Base-by-base conservation (phyloP, 495 filamentous ascomycete species). In the Daldinia caldariorum region DNA sequence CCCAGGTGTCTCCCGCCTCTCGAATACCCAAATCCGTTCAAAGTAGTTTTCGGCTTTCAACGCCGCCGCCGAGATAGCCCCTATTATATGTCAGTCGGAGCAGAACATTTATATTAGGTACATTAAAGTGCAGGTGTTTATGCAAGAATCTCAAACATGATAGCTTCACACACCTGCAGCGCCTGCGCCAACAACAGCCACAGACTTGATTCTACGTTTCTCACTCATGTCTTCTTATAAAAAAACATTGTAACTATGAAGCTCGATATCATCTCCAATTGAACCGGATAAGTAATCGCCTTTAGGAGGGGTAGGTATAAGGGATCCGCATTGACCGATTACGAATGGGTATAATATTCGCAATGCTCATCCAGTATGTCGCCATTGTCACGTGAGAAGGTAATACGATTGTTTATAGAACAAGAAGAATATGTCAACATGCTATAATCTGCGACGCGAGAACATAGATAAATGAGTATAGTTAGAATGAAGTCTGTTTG, bases 111-210 rank as follows among this genome's bases (percentile, higher is more conserved):
- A n/a, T n/a, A n/a, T 3, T 26, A 41, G 13, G 49, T n/a, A 35
- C 26, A 53, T 8, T 14, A 39, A n/a, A 7, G 5, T n/a, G 29
- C 0, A 2, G 9, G 18, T 51, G 29, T 31, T 9, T 26, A 51
- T 51, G 18, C 18, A 45, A 45, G 6, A 47, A 18, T 47, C 16
- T 47, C 10, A 22, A 47, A 47, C 16, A 54, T 61, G 41, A 39
- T 12, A 16, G 2, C 49, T 39, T 79, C 82, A 43, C 80, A 32
- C 79, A 84, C 83, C 84, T 58, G 82, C 73, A 20, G 84, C 83
- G 7, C 84, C 84, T 1, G 84, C 84, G 4, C 84, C 84, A 47
- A 86, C 83, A 39, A 86, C 79, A 5, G 84, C 83, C 2, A 86
- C 82, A 2, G 82, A 84, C 61, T 78, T 83, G 66, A 84, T 80